Evolutionary conservation across 306 rosid genomes (phyloP), one percentile per base, ranked within the genome.

Genomic region (Trichosanthes cucumerina): DNA sequence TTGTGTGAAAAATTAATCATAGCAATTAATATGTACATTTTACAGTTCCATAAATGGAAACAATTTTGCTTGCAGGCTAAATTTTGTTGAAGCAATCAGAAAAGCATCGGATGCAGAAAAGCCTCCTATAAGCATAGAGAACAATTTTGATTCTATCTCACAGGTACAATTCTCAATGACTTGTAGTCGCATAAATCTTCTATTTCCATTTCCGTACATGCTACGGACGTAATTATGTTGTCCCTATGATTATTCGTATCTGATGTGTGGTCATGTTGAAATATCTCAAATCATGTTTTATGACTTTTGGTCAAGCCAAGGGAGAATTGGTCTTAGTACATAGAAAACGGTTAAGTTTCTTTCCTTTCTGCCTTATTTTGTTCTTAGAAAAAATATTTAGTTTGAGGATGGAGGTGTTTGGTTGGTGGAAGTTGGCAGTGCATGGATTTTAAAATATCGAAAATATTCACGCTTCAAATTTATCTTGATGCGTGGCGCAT

Each of bases 51-150:
- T 10, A 33, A 75, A 50, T 33, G 19, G 33, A 28, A 28, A 28
- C 33, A 28, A 38, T 74, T 31, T 18, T 50, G 28, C 84, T 84
- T 86, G 78, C 91, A 95, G 98, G 96, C 78, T 95, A 82, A 85
- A 89, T 78, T 81, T 89, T 80, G 83, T 79, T 5, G 96, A 92
- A 78, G 90, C 81, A 28, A 88, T 77, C 34, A 91, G 86, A 80
- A 88, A 88, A 88, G 78, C 83, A 59, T 84, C 89, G 31, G 86
- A 82, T 36, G 47, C 77, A 31, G 84, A 81, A 77, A 54, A 8
- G 76, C 28, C 65, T 31, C 80, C 81, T 15, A 56, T 77, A 71
- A 82, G 79, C 9, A 75, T 79, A 11, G 92, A 82, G 75, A 83
- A 58, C 72, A 78, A 84, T 78, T 28, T 60, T 16, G 87, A 73